Base-by-base conservation (phyloP, 768 basidiomycete species). In the Phanerochaete carnosa region DNA sequence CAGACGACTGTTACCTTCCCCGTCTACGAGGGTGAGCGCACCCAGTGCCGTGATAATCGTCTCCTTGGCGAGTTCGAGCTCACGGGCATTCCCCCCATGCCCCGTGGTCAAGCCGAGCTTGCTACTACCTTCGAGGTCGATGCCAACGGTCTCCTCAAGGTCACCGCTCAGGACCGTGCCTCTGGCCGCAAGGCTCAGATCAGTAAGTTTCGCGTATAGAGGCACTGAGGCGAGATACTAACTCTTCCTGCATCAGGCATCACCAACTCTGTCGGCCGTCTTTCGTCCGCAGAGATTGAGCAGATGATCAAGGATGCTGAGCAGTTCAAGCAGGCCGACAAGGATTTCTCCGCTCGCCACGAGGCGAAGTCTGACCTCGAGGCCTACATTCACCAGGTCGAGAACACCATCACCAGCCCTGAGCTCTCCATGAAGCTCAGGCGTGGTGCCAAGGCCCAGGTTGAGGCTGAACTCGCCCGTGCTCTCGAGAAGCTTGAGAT, bases 291-390 rank as follows among this genome's bases (percentile, higher is more conserved):
- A 68, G 97, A 99, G 84, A 99, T 99, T 65, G 95, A 98, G 72
- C 95, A 98, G 79, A 98, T 98, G 97, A 97, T 98, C 83, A 95
- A 95, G 83, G 96, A 98, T 72, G 94, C 97, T 57, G 96, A 98
- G 77, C 93, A 95, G 76, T 97, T 85, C 86, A 95, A 95, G 83
- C 85, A 87, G 73, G 93, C 90, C 28, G 92, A 94, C 84, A 97
- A 95, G 82, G 97, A 98, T 75, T 98, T 96, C 86, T 92, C 94
- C 64, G 89, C 95, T 58, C 92, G 92, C 66, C 97, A 99, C 74
- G 95, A 98, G 79, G 95, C 97, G 64, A 97, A 95, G 78, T 92
- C 95, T 51, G 95, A 98, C 77, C 90, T 98, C 63, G 97, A 99
- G 81, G 88, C 94, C 37, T 98, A 98, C 80, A 84, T 99, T 71